Evolutionary conservation across 2,329 filamentous ascomycete species (phyloP), one percentile per base, ranked within the genome.

Genomic region (Fonsecaea multimorphosa): DNA sequence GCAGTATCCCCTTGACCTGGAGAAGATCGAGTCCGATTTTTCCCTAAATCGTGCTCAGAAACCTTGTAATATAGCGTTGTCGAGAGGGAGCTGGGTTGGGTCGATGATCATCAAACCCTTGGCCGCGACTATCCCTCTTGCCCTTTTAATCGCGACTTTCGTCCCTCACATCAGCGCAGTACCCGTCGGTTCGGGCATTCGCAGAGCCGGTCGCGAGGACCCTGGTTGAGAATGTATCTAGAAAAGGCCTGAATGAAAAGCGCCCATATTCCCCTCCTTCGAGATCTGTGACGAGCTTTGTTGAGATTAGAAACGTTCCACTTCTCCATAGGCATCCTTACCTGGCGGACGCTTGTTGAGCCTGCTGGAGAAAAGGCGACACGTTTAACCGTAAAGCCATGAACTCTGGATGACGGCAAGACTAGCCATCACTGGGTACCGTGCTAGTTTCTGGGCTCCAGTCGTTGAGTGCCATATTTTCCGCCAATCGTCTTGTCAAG

Each of bases 401-500:
- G 8, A 40, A 24, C 22, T 52, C 19, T 52, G 19, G 16, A 4
- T 29, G 22, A 19, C 11, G 36, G 44, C 19, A 16, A n/a, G 36
- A 27, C 36, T 24, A 31, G 19, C 38, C 40, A 27, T 31, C n/a
- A 34, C n/a, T 31, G 34, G 31, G 8, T 4, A 46, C 12, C 38
- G 27, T 16, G 22, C 16, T 16, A 8, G 36, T 16, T 3, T 58
- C 12, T 27, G 9, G 11, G 36, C 14, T 40, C 22, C 32, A 27
- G n/a, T 44, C 14, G 22, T 40, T 14, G 2, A 24, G 24, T 8
- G 40, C 24, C 19, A 40, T 24, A 22, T 56, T 56, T 14, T 27
- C 54, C 22, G 8, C 31, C 19, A 56, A n/a, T 24, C 54, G 32
- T 8, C 12, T 36, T 56, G 54, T 56, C 22, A 56, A 40, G 22